Evolutionary conservation across 768 basidiomycete species (phyloP), one percentile per base, ranked within the genome.

Genomic region (Tulasnella sp.): DNA sequence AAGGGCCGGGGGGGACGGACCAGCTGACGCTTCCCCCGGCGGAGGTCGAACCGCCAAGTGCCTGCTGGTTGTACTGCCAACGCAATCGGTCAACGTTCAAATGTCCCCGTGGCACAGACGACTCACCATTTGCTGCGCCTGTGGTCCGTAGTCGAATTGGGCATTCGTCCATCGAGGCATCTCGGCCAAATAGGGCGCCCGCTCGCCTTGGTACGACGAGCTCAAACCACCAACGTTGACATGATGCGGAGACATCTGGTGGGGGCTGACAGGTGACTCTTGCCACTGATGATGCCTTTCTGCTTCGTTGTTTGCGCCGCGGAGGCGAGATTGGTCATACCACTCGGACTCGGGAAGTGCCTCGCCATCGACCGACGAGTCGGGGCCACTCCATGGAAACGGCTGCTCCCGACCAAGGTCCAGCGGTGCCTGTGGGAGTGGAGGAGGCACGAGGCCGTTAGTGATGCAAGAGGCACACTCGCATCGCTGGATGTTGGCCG

Each of bases 1-100:
- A 57, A 52, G 50, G 50, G 37, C 35, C 42, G 23, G 31, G 42
- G n/a, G 53, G 32, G 37, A 40, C 15, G 53, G 55, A 19, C 55
- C 55, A 49, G 17, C 23, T 46, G 31, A 40, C 52, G 21, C 32
- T 46, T 45, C 42, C 31, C 11, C 41, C 42, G 12, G 55, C 25
- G 12, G 55, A 32, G 31, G 41, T 29, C 52, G 42, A n/a, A n/a
- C n/a, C n/a, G n/a, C n/a, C n/a, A n/a, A n/a, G n/a, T n/a, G n/a
- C n/a, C n/a, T n/a, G n/a, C n/a, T n/a, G n/a, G n/a, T n/a, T n/a
- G n/a, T n/a, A n/a, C n/a, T 49, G 17, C 48, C 6, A 27, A 49
- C 7, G 34, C 32, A 19, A 29, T 25, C n/a, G 48, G 48, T n/a
- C 21, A 35, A 25, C 17, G 48, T 7, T 17, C n/a, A 49, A 27